Evolutionary conservation across 768 basidiomycete genomes (phyloP).

Genomic region (Boletus sensibilis): DNA sequence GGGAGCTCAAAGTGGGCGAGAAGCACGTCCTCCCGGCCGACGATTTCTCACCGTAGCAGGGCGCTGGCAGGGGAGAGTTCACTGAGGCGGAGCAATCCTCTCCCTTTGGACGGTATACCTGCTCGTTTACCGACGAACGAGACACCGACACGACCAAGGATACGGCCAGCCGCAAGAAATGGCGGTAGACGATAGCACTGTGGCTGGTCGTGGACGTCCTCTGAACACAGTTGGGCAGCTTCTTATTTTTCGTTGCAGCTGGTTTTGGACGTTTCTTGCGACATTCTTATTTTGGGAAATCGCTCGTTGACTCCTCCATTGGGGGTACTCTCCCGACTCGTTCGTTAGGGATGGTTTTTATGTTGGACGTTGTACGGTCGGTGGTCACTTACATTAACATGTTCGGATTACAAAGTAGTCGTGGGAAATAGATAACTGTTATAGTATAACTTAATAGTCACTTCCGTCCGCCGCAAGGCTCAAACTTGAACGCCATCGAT

Average conservation of each 20-base stretch:
- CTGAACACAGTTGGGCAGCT: not conserved
- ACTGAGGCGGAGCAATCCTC: constrained; percentile 26
- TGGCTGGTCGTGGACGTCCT: not conserved
- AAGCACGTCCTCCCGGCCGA: constrained; percentile 20
- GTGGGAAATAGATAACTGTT: constrained; percentile 30
- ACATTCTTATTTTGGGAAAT: not conserved
- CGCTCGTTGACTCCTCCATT: constrained; percentile 1
- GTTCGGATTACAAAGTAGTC: constrained; percentile 13
- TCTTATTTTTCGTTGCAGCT: not conserved
- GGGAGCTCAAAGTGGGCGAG: constrained; percentile 33
- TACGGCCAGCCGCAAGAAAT: constrained; percentile 39
- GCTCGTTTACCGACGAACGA: constrained; percentile 45
- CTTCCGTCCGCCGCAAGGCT: not conserved
- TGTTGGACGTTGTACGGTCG: constrained; percentile 8
- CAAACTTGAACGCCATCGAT: constrained; percentile 39
- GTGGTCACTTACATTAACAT: not conserved
- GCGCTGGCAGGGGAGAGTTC: constrained; percentile 22
- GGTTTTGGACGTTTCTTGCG: constrained; percentile 14
- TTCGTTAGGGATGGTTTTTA: constrained; percentile 13
- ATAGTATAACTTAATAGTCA: constrained; percentile 6
- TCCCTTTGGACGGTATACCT: constrained; percentile 33
- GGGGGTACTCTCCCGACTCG: constrained; percentile 5
- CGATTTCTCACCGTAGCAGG: constrained; percentile 17
- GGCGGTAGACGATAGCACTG: constrained; percentile 44
- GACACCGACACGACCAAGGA: constrained; percentile 62